These are phyloP conservation scores for Pseudocercospora vitis DNA, from an alignment of 2,329 filamentous ascomycete species.

Conservation along the genomic window DNA sequence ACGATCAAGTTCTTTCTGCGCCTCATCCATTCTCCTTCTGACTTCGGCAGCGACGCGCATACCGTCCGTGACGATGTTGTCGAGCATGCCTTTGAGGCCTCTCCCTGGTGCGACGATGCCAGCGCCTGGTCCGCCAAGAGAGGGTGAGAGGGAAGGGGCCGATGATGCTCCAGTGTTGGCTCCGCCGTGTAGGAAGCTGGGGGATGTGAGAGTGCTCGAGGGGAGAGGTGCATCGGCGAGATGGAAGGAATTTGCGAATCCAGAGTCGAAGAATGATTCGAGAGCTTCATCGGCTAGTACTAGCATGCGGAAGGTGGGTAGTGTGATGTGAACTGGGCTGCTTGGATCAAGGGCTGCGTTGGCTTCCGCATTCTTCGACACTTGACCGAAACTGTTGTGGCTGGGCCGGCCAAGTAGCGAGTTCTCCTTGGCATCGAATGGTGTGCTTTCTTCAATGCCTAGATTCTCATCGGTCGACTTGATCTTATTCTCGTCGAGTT, in stretches of 20 bases:
- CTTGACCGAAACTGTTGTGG: conserved; percentile 38
- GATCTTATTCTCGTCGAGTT: conserved; percentile 50
- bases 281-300: conserved; percentile 92
- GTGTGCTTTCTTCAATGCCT: not conserved
- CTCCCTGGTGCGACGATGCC: conserved; percentile 65
- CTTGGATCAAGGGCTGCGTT: conserved; percentile 90
- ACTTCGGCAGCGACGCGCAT: conserved; percentile 96
- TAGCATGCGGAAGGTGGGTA: conserved; percentile 98
- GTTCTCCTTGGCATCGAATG: conserved; percentile 23
- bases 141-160: conserved; percentile 30
- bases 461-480: conserved; percentile 26
- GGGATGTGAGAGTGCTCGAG: conserved; percentile 52
- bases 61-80: conserved; percentile 96
- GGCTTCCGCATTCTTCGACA: conserved; percentile 66
- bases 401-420: conserved; percentile 32
- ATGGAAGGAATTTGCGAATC: conserved; percentile 89
- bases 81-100: conserved; percentile 85
- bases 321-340: conserved; percentile 89
- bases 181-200: conserved; percentile 73
- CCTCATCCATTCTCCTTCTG: conserved; percentile 88
- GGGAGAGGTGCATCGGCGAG: conserved; percentile 65
- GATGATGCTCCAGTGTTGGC: conserved; percentile 13
- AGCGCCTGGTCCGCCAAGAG: conserved; percentile 38
- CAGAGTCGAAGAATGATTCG: conserved; percentile 96
- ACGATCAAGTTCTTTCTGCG: conserved; percentile 85